These are phyloP conservation scores for Phytophthora chlamydospora DNA, from an alignment of 352 stramenopile species.

Conservation along the genomic window DNA sequence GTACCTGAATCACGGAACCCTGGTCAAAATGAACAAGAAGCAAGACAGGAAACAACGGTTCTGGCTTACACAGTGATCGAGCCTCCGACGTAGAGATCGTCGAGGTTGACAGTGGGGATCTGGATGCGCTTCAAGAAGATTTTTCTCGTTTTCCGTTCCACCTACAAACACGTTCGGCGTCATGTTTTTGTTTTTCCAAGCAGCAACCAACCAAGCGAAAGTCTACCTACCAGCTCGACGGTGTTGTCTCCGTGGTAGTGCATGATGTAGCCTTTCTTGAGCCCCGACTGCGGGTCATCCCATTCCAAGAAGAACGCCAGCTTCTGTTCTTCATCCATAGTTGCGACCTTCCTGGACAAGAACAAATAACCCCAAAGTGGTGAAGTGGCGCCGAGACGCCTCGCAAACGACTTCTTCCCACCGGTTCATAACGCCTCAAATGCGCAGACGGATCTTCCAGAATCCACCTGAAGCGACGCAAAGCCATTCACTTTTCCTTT, in stretches of 20 bases:
- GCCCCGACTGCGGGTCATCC: slow-evolving; percentile 73
- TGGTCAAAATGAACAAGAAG: not conserved
- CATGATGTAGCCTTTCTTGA: slow-evolving; percentile 76
- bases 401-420: slow-evolving; percentile 19
- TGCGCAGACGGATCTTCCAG: slow-evolving; percentile 28
- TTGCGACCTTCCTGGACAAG: not conserved
- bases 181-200: no score
- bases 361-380: not conserved
- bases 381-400: slow-evolving; percentile 1
- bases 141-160: slow-evolving; percentile 63
- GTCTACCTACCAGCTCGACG: slow-evolving; percentile 62
- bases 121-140: slow-evolving; percentile 83
- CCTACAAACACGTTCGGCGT: slow-evolving; percentile 45
- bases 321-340: slow-evolving; percentile 59
- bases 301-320: slow-evolving; percentile 84
- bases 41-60: not conserved
- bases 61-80: slow-evolving; percentile 66
- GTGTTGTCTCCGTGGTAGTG: slow-evolving; percentile 78
- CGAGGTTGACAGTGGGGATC: slow-evolving; percentile 66
- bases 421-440: slow-evolving; percentile 6
- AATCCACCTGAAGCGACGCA: slow-evolving; percentile 30
- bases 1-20: slow-evolving; percentile 43
- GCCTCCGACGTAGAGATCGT: slow-evolving; percentile 72
- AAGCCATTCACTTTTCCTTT: slow-evolving; percentile 19
- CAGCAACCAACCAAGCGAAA: not conserved